A percentile compares a stretch with the other conserved stretches of the same genome.
These are phyloP conservation scores for Phytopythium montanum DNA, from an alignment of 352 stramenopile species.

Conservation along the genomic window DNA sequence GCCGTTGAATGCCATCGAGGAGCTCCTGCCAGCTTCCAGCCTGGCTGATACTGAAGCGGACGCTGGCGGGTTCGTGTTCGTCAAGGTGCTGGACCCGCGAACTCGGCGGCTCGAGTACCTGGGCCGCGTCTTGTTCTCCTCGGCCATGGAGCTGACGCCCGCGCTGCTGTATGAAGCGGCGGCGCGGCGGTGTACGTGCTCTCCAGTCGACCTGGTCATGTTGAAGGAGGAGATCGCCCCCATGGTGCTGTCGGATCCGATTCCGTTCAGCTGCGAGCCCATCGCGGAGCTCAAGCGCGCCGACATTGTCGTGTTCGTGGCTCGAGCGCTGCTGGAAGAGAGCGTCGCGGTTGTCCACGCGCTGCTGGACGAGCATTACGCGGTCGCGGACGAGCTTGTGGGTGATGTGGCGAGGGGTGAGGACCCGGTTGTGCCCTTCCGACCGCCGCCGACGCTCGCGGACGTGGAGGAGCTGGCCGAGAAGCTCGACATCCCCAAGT, in stretches of 20 bases:
- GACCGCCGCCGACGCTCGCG: conserved; percentile 39
- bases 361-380: conserved; percentile 42
- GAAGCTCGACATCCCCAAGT: conserved; percentile 74
- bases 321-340: conserved; percentile 20
- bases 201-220: conserved; percentile 46
- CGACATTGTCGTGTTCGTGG: conserved; percentile 66
- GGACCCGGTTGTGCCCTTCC: not conserved
- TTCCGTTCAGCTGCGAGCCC: conserved; percentile 27
- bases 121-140: conserved; percentile 29
- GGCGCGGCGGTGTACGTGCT: conserved; percentile 33
- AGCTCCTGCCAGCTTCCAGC: not conserved
- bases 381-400: conserved; percentile 30
- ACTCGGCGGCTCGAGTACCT: conserved; percentile 40
- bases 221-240: conserved; percentile 78
- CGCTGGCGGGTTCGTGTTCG: conserved; percentile 45
- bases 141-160: conserved; percentile 21
- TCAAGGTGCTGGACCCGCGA: conserved; percentile 54
- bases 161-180: conserved; percentile 43
- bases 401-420: not conserved
- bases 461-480: conserved; percentile 62
- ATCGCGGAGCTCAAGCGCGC: conserved; percentile 29
- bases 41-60: not conserved
- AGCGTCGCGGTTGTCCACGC: conserved; percentile 15
- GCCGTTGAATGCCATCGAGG: conserved; percentile 10
- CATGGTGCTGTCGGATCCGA: conserved; percentile 40